Base-by-base conservation (phyloP, 2,329 filamentous ascomycete species). In the Ophiostoma triangulosporum region DNA sequence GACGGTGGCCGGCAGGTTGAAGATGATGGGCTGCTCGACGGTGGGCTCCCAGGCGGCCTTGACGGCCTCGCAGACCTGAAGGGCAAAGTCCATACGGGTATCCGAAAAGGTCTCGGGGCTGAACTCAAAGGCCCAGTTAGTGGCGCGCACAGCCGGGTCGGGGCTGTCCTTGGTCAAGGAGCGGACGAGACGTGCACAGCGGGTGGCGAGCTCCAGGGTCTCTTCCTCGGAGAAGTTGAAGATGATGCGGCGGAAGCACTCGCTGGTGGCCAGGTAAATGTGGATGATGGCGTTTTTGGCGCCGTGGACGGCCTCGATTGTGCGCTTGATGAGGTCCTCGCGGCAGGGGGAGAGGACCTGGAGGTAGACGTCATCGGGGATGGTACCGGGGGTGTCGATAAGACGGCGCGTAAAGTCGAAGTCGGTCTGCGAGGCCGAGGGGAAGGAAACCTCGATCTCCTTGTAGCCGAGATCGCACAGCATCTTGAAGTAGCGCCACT, bases 391-490 rank as follows among this genome's bases (percentile, higher is more conserved):
- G 1, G 88, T 95, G 63, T 94, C 84, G 59, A 96, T 81, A 60
- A 97, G 74, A 63, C 84, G 81, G 60, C 88, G 78, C 38, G 89
- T 95, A 65, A 97, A 97, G 73, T 95, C 88, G 73, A 90, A 97
- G 71, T 97, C 93, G 64, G 86, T 95, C 66, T 95, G 85, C 36
- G 89, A 95, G 14, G 91, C 89, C 0, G 89, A 95, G 50, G 91
- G 91, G 70, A 95, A 97, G 4, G 90, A 93, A 20, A 96, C 85
- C 67, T 97, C 91, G 60, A 97, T 96, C 71, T 97, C 91, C 72
- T 96, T 97, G 77, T 94, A 97, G 62, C 93, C 91, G 50, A 96
- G 77, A 57, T 91, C 82, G 63, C 84, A 81, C 52, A 97, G 80
- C 88, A 95, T 94, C 70, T 90, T 83, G 75, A 97, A 97, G 76